Evolutionary conservation across 2,329 filamentous ascomycete species (phyloP), one percentile per base, ranked within the genome.

Genomic region (Aspergillus texensis): DNA sequence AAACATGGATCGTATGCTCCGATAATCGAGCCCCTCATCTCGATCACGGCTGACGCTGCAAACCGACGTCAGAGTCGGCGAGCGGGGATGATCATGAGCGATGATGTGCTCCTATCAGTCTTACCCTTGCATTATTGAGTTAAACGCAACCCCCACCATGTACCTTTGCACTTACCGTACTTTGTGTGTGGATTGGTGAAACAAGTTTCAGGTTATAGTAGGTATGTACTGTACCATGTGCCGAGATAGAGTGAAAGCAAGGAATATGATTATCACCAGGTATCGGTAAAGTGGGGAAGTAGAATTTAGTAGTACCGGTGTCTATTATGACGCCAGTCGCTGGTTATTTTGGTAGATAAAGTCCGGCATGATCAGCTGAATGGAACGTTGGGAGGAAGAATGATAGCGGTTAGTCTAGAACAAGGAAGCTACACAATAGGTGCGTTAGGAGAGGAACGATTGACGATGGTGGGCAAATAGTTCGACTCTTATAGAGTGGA

Each of bases 401-500:
- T 36, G 34, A 36, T 36, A 6, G 34, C 12, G 34, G 34, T 36
- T 16, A 36, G 34, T 36, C 34, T 36, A 36, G 34, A 36, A 36
- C 14, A 36, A 36, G 34, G 12, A 36, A 36, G 34, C 34, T 36
- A 36, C 34, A 16, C 34, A 36, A 2, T 14, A 16, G 14, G 14
- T 36, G 34, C 34, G 14, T 58, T 36, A 34, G 30, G 41, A 43
- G 48, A 48, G 32, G 39, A 34, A 52, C 43, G 57, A 59, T 59
- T 52, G 57, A 52, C 6, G 57, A 52, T 52, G 30, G 46, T n/a
- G 24, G 32, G 3, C 21, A 34, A 39, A 39, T 55, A 55, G 52
- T 55, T 36, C 28, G 32, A 50, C 24, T 21, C 21, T 36, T 54
- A 28, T 54, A 54, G n/a, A 36, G 52, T 36, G 30, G 52, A 24